Base-by-base conservation (phyloP, 192 early-diverging fungal species). In the Gryganskiella cystojenkinii region DNA sequence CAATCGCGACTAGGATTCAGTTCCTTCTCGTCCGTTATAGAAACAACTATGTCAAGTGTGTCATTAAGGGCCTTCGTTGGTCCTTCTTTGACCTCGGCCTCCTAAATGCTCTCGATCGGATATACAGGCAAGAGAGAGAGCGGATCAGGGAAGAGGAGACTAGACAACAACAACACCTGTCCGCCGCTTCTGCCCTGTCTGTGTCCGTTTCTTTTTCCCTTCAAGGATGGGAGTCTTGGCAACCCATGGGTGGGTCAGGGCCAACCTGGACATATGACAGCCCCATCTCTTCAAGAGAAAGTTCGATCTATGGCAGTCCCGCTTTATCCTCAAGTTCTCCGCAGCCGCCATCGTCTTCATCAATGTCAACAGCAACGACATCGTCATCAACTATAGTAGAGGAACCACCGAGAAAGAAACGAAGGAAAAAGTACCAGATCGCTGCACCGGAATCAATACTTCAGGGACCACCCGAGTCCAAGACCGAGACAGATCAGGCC, bases 21-120 rank as follows among this genome's bases (percentile, higher is more conserved):
- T 78, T 78, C 22, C 35, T 78, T 15, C 59, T 78, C 8, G 40
- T 51, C 14, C 65, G 74, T 9, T 78, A 78, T 50, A 69, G 74
- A 28, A 14, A 69, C 31, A 78, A 78, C 61, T 78, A 78, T 64
- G 66, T 78, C 61, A 78, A 78, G 22, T 65, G 66, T 8, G 61
- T 78, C 17, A 40, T 78, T 20, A 78, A 78, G 40, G 74, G 74
- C 47, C 74, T 78, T 13, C 66, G 74, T 7, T 78, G 74, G 74
- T 15, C 61, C 10, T 78, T 78, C 27, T 78, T 78, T 53, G 74
- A 78, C 44, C 61, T 64, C 3, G 67, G 56, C 9, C 43, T 78
- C 3, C 42, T 78, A n/a, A 47, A 64, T 27, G 49, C 42, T 1
- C 51, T 78, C 0, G 74, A 78, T 43, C 59, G 67, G 10, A 37